Percentiles rank a stretch among this genome's conserved stretches.
These are phyloP conservation scores for Vitis hybrid DNA, from an alignment of 177 flowering plant species.

Conservation along the genomic window DNA sequence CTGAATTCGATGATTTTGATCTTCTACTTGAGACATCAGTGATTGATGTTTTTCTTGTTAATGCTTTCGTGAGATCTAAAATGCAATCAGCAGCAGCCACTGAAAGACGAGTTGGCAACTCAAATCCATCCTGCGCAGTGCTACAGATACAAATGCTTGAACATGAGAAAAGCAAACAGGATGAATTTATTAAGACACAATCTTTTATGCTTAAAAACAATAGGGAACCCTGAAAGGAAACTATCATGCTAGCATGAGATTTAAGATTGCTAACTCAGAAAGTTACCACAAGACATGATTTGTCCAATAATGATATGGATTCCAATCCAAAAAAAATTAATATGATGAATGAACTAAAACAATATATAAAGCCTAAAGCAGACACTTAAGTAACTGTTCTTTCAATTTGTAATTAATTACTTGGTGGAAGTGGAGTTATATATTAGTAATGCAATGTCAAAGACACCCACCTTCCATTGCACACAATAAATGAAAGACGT, in stretches of 20 bases:
- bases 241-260: too few species aligned
- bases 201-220: too few species aligned
- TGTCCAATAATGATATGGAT: too few species aligned
- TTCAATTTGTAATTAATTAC: too few species aligned
- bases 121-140: slow-evolving; percentile 64
- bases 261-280: too few species aligned
- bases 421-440: background rate
- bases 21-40: slow-evolving; percentile 25
- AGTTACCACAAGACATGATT: too few species aligned
- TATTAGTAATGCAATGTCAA: background rate
- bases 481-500: slow-evolving; percentile 37
- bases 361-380: too few species aligned
- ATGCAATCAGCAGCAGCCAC: slow-evolving; percentile 81
- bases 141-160: slow-evolving; percentile 30
- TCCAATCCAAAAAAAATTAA: too few species aligned
- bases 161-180: slow-evolving; percentile 9
- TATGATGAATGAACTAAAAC: too few species aligned
- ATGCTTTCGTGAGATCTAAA: slow-evolving; percentile 50
- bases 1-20: slow-evolving; percentile 22
- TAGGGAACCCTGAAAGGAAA: too few species aligned
- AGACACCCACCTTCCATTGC: slow-evolving; percentile 61
- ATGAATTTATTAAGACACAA: background rate
- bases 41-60: slow-evolving; percentile 26
- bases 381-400: too few species aligned
- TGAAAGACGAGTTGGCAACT: slow-evolving; percentile 87